Conservation (phyloP, 179 eudicot genomes). For the Beta macrorhiza region DNA sequence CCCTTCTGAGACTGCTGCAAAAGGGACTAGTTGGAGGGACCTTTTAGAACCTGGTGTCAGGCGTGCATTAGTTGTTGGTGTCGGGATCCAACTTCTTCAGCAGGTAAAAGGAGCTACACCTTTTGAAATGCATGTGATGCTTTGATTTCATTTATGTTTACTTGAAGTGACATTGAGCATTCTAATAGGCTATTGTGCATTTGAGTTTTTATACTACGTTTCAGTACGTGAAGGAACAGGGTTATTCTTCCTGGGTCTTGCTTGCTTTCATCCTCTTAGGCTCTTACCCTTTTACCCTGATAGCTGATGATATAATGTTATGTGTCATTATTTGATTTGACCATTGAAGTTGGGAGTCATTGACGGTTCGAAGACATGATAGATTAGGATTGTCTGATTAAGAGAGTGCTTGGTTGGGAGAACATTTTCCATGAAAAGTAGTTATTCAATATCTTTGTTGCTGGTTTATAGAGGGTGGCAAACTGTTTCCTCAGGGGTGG, state of each 20-base stretch:
- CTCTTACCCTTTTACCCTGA: neutral
- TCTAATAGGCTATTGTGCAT: neutral
- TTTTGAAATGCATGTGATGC: neutral
- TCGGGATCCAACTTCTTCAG: constrained; percentile 70
- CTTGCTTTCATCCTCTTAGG: neutral
- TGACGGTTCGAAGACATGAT: neutral
- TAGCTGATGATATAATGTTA: neutral
- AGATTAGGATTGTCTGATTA: neutral
- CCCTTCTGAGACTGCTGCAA: constrained; percentile 54
- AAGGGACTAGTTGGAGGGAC: constrained; percentile 61
- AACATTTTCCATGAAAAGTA: too few relatives aligned
- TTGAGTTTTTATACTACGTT: neutral
- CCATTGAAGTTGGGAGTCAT: neutral
- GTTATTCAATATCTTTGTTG: too few relatives aligned
- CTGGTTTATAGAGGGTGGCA: too few relatives aligned
- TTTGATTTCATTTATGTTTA: neutral
- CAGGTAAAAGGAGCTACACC: constrained; percentile 50
- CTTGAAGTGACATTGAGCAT: constrained; percentile 6
- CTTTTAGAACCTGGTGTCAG: constrained; percentile 79
- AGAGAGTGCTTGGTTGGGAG: too few relatives aligned
- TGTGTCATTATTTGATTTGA: too few relatives aligned
- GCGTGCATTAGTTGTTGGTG: constrained; percentile 71
- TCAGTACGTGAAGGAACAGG: neutral
- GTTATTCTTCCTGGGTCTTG: too few relatives aligned
- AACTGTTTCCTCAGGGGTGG: too few relatives aligned